Base-by-base conservation (phyloP, 106 monocot species). In the Allium fistulosum region DNA sequence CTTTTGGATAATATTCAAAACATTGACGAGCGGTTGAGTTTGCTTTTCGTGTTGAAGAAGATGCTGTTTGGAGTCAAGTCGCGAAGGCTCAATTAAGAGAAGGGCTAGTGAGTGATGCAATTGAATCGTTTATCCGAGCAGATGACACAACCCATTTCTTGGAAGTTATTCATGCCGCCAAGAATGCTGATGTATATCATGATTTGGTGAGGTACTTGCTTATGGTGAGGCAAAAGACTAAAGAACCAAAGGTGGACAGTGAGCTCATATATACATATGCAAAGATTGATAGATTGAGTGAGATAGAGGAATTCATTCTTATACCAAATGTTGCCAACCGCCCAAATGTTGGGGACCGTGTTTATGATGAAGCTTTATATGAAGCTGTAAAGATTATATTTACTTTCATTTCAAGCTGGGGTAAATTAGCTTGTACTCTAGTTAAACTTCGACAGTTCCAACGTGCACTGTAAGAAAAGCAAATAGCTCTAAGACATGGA, bases 261-360 rank as follows among this genome's bases (percentile, higher is more conserved):
- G 95, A 95, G 66, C 85, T 95, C 37, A 95, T 95, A 65, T 95
- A 83, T 74, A 91, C 95, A 61, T 95, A 95, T 81, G 95, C 95
- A 18, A 95, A 95, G 80, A 91, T 84, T 67, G 95, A 95, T 69
- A 85, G 95, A 46, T 73, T 95, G 26, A 77, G 88, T 61, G 95
- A 95, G 9, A 95, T 95, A 61, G 95, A 95, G 73, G 95, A 95
- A 66, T 95, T 95, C 70, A 84, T 95, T 72, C 91, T 95, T 57
- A 86, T 95, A 91, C 95, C 95, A 14, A 95, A 95, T 78, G 95
- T 95, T 80, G 95, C 95, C 17, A 95, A 95, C 77, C 95, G 91
- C 59, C 95, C 91, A 84, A 85, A 82, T 73, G 95, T 95, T 68
- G 95, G 95, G 52, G 95, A 95, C 51, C 85, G 91, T 16, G 68